phyloP scores from a whole-genome alignment of 805 yeast species.

The Myxozyma udenii region DNA sequence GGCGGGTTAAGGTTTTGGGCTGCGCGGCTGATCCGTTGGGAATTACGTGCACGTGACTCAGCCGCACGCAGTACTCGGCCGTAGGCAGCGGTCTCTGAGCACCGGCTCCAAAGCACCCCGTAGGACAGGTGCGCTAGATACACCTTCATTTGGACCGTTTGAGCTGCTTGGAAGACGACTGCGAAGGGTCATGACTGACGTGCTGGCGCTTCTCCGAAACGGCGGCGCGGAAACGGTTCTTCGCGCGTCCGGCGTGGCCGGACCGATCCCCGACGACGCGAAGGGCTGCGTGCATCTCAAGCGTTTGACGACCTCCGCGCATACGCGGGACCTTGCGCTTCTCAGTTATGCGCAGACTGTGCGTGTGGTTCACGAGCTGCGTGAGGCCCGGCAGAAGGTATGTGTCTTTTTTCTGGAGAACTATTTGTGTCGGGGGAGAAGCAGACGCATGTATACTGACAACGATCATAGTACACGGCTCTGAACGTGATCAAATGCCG shows the following conservation, averaged over 20 bases:
- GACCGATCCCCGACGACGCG: not conserved
- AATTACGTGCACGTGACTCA: too few species aligned
- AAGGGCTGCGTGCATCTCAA: slow-evolving; percentile 29
- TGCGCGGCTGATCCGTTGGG: too few species aligned
- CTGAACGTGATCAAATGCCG: slow-evolving; percentile 25
- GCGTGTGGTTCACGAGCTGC: slow-evolving; percentile 21
- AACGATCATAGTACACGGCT: slow-evolving; percentile 7
- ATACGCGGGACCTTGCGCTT: slow-evolving; percentile 30
- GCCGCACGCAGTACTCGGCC: too few species aligned
- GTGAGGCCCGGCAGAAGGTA: slow-evolving; percentile 13
- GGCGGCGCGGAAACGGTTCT: not conserved
- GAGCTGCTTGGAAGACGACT: too few species aligned
- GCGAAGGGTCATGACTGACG: too few species aligned
- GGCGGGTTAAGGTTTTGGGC: too few species aligned
- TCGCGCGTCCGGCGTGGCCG: not conserved
- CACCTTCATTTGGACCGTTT: too few species aligned
- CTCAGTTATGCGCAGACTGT: slow-evolving; percentile 29
- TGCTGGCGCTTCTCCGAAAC: not conserved
- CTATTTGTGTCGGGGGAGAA: too few species aligned
- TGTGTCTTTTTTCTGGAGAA: not conserved
- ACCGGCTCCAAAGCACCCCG: too few species aligned
- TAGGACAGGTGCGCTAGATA: too few species aligned
- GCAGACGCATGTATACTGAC: too few species aligned
- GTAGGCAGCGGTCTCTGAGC: too few species aligned
- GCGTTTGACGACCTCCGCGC: slow-evolving; percentile 27